Evolutionary conservation across 495 filamentous ascomycete genomes (phyloP).

Genomic region (Penicillium robsamsonii): DNA sequence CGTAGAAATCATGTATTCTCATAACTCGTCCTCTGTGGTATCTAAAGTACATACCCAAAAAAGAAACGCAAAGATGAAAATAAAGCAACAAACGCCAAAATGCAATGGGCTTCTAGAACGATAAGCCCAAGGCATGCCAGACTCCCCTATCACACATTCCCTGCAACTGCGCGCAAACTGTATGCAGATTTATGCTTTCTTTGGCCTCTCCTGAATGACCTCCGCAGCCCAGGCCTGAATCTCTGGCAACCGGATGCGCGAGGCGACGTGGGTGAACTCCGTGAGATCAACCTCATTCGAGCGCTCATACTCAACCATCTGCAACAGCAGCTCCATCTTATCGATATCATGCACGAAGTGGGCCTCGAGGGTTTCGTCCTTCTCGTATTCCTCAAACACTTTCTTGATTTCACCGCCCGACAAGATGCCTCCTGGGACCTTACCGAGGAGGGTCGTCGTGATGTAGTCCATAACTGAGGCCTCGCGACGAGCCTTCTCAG

Average conservation of each 20-base stretch:
- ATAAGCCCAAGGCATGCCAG: background rate
- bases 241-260: slow-evolving; percentile 70
- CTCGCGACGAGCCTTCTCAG: slow-evolving; percentile 85
- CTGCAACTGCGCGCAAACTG: background rate
- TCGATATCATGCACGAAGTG: slow-evolving; percentile 94
- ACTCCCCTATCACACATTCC: background rate
- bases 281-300: slow-evolving; percentile 66
- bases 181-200: slow-evolving; percentile 31
- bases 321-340: slow-evolving; percentile 89
- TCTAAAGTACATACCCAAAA: slow-evolving; percentile 16
- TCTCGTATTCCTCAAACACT: slow-evolving; percentile 94
- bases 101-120: slow-evolving; percentile 1
- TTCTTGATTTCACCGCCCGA: slow-evolving; percentile 66
- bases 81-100: slow-evolving; percentile 21
- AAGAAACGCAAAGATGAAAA: slow-evolving; percentile 14
- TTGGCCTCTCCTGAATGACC: slow-evolving; percentile 69
- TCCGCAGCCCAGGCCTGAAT: slow-evolving; percentile 75
- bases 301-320: slow-evolving; percentile 97
- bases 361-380: slow-evolving; percentile 74
- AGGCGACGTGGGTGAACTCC: slow-evolving; percentile 78
- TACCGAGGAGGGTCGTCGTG: slow-evolving; percentile 64
- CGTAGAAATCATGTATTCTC: slow-evolving; percentile 20
- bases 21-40: slow-evolving; percentile 23
- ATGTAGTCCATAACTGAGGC: slow-evolving; percentile 88
- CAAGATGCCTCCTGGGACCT: slow-evolving; percentile 61